Conservation (phyloP, 2,329 filamentous ascomycete genomes). For the Ascosphaera apis region DNA sequence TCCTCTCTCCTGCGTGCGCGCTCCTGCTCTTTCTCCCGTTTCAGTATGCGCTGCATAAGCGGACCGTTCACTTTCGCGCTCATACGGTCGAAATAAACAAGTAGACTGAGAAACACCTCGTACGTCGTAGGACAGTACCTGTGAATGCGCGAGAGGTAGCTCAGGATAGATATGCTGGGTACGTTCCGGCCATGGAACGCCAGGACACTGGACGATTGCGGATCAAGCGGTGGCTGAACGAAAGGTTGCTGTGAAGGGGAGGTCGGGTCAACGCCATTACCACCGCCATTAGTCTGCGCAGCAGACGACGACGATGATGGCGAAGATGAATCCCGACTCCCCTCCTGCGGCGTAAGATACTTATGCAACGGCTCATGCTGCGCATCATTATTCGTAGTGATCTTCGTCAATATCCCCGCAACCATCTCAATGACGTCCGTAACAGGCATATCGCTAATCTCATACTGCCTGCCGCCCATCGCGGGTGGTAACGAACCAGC, state of each 20-base stretch:
- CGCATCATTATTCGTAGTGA: conserved; percentile 84
- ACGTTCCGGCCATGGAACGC: conserved; percentile 98
- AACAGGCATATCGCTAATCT: conserved; percentile 95
- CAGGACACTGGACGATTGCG: conserved; percentile 59
- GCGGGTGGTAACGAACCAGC: too few relatives aligned
- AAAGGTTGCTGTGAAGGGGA: too few relatives aligned
- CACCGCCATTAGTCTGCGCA: conserved; percentile 38
- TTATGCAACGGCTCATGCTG: conserved; percentile 83
- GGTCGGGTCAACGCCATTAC: too few relatives aligned
- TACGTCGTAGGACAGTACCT: conserved; percentile 98
- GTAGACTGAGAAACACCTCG: conserved; percentile 81
- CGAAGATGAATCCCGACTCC: too few relatives aligned
- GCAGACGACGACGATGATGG: conserved; percentile 35
- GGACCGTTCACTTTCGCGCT: conserved; percentile 79
- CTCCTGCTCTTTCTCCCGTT: conserved; percentile 11
- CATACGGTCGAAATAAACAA: conserved; percentile 98
- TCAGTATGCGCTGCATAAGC: conserved; percentile 39
- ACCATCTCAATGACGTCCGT: conserved; percentile 98
- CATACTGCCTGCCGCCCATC: conserved; percentile 50
- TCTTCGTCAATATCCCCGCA: conserved; percentile 83
- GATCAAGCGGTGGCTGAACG: too few relatives aligned
- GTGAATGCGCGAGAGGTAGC: conserved; percentile 87
- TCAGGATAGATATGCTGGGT: conserved; percentile 86
- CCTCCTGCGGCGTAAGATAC: conserved; percentile 38
- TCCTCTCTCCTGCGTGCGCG: too few relatives aligned